Base-by-base conservation (phyloP, 2,329 filamentous ascomycete species). In the Neoarthrinium moseri region DNA sequence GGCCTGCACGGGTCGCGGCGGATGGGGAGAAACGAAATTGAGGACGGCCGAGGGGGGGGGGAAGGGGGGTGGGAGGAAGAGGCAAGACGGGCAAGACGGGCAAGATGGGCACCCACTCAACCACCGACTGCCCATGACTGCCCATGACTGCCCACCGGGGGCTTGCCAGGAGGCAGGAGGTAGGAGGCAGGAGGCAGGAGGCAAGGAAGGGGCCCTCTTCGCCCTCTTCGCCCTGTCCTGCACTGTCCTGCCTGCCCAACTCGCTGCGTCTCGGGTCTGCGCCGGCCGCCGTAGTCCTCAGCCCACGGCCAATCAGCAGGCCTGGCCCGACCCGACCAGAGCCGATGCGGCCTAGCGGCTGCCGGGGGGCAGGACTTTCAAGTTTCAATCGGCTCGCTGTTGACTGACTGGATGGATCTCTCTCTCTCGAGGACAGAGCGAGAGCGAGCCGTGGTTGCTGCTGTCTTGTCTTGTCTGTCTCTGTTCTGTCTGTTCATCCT, bases 11-110 rank as follows among this genome's bases (percentile, higher is more conserved):
- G n/a, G n/a, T n/a, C n/a, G n/a, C n/a, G n/a, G n/a, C n/a, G n/a
- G n/a, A 8, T 29, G 26, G 8, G n/a, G 17, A 40, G 20, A 44
- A 44, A 44, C 22, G 41, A 44, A 44, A 44, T 44, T 20, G 29
- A 18, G 41, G 36, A 22, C 20, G 41, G n/a, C n/a, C n/a, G n/a
- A n/a, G n/a, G n/a, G n/a, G n/a, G n/a, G n/a, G n/a, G n/a, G n/a
- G n/a, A n/a, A n/a, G n/a, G n/a, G n/a, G n/a, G n/a, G n/a, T n/a
- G n/a, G n/a, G n/a, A n/a, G n/a, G n/a, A n/a, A n/a, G n/a, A n/a
- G n/a, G n/a, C n/a, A n/a, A n/a, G n/a, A n/a, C n/a, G n/a, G n/a
- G n/a, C n/a, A n/a, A n/a, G n/a, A n/a, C n/a, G n/a, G n/a, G n/a
- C n/a, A n/a, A n/a, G n/a, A n/a, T 40, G 37, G 33, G 37, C 24